These are phyloP conservation scores for Datisca glomerata DNA, from an alignment of 306 rosid species.

Conservation along the genomic window DNA sequence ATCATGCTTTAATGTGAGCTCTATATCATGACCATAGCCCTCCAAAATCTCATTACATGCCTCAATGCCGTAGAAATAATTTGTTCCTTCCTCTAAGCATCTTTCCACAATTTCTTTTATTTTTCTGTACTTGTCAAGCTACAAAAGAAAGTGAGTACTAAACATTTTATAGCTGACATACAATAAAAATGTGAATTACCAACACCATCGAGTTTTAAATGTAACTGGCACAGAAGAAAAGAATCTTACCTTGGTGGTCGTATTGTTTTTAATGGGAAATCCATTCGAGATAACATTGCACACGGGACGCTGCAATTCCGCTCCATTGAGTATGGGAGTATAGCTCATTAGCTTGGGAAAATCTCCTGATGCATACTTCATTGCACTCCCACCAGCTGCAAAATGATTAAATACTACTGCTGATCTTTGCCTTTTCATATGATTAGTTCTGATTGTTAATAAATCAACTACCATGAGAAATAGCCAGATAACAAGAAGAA, in stretches of 20 bases:
- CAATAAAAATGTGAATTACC: too few relatives aligned
- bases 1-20: constrained; percentile 38
- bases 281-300: constrained; percentile 30
- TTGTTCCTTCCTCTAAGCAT: constrained; percentile 33
- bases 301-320: constrained; percentile 33
- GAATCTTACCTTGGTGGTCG: constrained; percentile 34
- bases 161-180: too few relatives aligned
- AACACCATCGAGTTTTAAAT: too few relatives aligned
- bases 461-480: too few relatives aligned
- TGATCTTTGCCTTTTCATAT: too few relatives aligned
- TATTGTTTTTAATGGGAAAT: constrained; percentile 25
- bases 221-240: not conserved
- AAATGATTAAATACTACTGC: constrained; percentile 8
- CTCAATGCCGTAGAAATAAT: constrained; percentile 62
- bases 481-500: too few relatives aligned
- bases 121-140: constrained; percentile 75
- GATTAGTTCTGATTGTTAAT: not conserved
- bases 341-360: constrained; percentile 50
- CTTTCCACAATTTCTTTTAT: constrained; percentile 52
- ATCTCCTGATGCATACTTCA: constrained; percentile 78
- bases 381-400: constrained; percentile 51
- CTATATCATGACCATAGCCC: constrained; percentile 40
- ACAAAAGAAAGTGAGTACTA: too few relatives aligned
- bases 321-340: constrained; percentile 41
- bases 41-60: constrained; percentile 85